These are phyloP conservation scores for Juglanconis oblonga DNA, from an alignment of 2,329 filamentous ascomycete species.

Conservation along the genomic window DNA sequence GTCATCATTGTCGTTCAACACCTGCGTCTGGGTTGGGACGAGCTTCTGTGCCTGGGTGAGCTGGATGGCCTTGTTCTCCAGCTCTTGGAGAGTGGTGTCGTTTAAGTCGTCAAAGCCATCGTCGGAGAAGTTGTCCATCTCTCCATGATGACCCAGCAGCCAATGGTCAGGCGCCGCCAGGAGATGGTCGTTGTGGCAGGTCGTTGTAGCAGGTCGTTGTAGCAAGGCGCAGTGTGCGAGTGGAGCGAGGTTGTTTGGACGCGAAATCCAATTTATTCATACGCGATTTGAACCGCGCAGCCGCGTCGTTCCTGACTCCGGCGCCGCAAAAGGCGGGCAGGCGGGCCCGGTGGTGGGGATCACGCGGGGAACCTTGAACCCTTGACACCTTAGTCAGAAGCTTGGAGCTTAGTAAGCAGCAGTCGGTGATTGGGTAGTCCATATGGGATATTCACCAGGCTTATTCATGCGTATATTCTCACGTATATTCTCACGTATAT, in stretches of 20 bases:
- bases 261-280: background rate
- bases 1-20: slow-evolving; percentile 28
- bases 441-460: too few relatives aligned
- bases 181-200: background rate
- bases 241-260: background rate
- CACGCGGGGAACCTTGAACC: background rate
- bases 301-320: too few relatives aligned
- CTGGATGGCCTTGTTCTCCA: slow-evolving; percentile 62
- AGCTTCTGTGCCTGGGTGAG: slow-evolving; percentile 49
- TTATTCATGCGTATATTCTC: too few relatives aligned
- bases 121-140: slow-evolving; percentile 61
- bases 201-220: background rate
- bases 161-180: background rate
- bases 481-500: too few relatives aligned
- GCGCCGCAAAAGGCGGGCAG: too few relatives aligned
- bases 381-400: too few relatives aligned
- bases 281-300: background rate
- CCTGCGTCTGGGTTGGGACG: slow-evolving; percentile 26
- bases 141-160: background rate
- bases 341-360: too few relatives aligned
- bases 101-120: slow-evolving; percentile 62
- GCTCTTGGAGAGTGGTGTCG: slow-evolving; percentile 54
- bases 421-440: too few relatives aligned
- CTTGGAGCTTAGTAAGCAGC: too few relatives aligned
- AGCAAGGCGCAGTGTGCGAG: background rate